Evolutionary conservation across 352 stramenopile genomes (phyloP), one percentile per base, ranked within the genome.

Genomic region (Blastocystis sp.): DNA sequence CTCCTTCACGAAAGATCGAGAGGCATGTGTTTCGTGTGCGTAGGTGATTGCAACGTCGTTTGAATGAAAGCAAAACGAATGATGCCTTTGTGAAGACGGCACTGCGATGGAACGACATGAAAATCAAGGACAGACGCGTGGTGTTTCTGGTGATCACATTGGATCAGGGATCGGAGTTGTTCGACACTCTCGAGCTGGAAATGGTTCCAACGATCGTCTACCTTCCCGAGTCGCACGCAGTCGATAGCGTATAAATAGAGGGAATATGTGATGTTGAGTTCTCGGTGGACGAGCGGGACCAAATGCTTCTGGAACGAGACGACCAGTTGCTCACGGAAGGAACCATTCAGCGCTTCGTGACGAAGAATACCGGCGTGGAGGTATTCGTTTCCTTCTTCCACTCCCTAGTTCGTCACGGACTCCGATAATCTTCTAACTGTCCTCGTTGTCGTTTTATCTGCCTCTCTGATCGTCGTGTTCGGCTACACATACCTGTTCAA

Each of bases 401-500:
- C 21, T 51, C 44, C 29, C 14, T 64, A 71, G 32, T 18, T 71
- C 38, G 36, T 21, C 0, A 7, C 8, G 8, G 11, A 71, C 0
- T 14, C 21, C 11, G 32, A 1, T 44, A 38, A 6, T 21, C n/a
- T 46, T 38, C 32, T 44, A 11, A 21, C 24, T 29, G 7, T 71
- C 8, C n/a, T 46, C 16, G 8, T 71, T 44, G 36, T 71, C 29
- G 24, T 71, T 29, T 24, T 71, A 14, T 42, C 32, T 29, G 21
- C 24, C 29, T 14, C n/a, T 27, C 14, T 71, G 14, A 0, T 71
- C 29, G n/a, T 71, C n/a, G 1, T 44, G 4, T 44, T 71, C 59
- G 59, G 59, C 29, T 71, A 71, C n/a, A 44, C n/a, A 9, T 71
- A 49, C 38, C 32, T 71, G 11, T 71, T 71, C 38, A 42, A 71